Conservation (phyloP, 1,284 basidiomycete genomes). For the Ganoderma lucidum region DNA sequence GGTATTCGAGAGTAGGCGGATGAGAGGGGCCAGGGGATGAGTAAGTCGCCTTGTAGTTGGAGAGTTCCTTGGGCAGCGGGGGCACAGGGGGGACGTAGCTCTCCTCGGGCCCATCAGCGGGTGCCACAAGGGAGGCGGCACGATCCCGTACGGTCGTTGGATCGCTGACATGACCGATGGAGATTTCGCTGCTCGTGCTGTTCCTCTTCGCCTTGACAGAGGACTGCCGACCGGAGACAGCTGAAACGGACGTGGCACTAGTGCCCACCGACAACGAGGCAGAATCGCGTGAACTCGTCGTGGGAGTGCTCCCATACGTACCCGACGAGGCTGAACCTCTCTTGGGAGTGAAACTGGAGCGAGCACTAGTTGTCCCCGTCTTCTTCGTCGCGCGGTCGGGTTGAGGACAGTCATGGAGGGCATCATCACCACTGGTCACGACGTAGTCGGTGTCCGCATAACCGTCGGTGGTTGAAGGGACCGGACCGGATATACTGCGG, state of each 20-base stretch:
- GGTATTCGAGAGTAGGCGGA: conserved; percentile 47
- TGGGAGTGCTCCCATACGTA: conserved; percentile 78
- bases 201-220: conserved; percentile 68
- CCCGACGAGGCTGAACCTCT: conserved; percentile 90
- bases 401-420: conserved; percentile 46
- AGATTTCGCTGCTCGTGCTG: conserved; percentile 88
- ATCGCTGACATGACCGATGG: conserved; percentile 74
- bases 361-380: conserved; percentile 56
- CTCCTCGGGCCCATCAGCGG: conserved; percentile 67
- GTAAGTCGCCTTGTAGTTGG: conserved; percentile 71
- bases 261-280: conserved; percentile 79
- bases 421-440: conserved; percentile 58
- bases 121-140: conserved; percentile 62
- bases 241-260: conserved; percentile 79
- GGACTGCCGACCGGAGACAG: conserved; percentile 70
- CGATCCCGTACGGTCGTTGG: conserved; percentile 72
- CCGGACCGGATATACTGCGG: conserved; percentile 47
- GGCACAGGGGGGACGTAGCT: conserved; percentile 91
- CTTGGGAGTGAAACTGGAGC: conserved; percentile 81
- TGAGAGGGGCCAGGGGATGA: conserved; percentile 57
- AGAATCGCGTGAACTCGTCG: conserved; percentile 84
- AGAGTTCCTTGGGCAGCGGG: conserved; percentile 92
- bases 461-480: conserved; percentile 47
- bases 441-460: conserved; percentile 45
- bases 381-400: conserved; percentile 76